Evolutionary conservation across 768 basidiomycete species (phyloP), one percentile per base, ranked within the genome.

Genomic region (Cyclocybe aegerita): DNA sequence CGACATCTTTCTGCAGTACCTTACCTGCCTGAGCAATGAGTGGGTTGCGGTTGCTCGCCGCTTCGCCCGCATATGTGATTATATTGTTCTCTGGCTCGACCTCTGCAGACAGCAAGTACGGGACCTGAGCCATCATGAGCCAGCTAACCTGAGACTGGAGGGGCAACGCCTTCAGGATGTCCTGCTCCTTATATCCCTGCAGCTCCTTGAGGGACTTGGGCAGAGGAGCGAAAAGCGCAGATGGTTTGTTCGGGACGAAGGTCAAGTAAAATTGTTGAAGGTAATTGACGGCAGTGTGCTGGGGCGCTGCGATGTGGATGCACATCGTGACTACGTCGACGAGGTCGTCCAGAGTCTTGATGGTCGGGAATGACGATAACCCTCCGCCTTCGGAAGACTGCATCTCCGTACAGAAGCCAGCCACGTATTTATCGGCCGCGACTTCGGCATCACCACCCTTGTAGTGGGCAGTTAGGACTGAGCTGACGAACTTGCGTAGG

Each of bases 281-380:
- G 48, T 67, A 68, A 47, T 68, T 68, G 50, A 68, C 63, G 1
- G 67, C 67, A 30, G 66, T 68, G 48, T 68, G 67, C 50, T 68
- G 67, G 5, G 65, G 60, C 9, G 63, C 54, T 12, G 67, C 65
- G 46, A 66, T 65, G 50, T 68, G 65, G 39, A 68, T 67, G 55
- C 63, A 63, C 65, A 68, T 67, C 0, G 64, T 66, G 43, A 62
- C 59, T 14, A 60, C 43, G 53, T 68, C 62, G 48, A 67, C 61
- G 32, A 67, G 46, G 12, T 60, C 59, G 38, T 61, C 58, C 23
- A 67, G 42, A 0, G 65, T 68, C 32, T 49, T 54, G 50, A 65
- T 55, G 4, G 42, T 44, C 7, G 67, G 67, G 57, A 68, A 67
- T 33, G 52, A 58, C 1, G 45, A 15, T 36, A 67, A 48, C 54